A percentile compares a stretch with the other conserved stretches of the same genome.
These are phyloP conservation scores for Termitomyces sp. DNA, from an alignment of 768 basidiomycete genomes.

Conservation along the genomic window DNA sequence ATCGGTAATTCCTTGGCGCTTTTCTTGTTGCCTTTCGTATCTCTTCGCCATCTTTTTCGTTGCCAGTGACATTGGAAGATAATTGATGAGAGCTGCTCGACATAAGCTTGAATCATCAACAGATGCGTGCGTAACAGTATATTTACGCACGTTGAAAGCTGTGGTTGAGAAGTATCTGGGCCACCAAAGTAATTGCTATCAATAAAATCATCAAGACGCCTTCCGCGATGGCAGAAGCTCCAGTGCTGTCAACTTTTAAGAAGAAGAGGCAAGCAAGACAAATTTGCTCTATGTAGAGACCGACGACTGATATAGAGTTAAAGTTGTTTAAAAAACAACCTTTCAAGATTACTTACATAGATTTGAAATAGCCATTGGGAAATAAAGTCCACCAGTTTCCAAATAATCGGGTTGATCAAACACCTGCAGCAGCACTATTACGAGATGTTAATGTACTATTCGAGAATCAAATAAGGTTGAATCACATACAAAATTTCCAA, in stretches of 20 bases:
- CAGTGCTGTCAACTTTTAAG: slow-evolving; percentile 33
- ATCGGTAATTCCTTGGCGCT: not conserved
- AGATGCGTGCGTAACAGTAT: not conserved
- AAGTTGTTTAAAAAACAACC: not conserved
- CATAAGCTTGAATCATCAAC: not conserved
- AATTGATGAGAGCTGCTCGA: slow-evolving; percentile 39
- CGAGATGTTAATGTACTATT: not conserved
- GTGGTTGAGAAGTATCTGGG: not conserved
- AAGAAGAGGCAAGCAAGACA: slow-evolving; percentile 66
- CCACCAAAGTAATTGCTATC: not conserved
- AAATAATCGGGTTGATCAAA: slow-evolving; percentile 45
- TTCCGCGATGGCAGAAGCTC: not conserved
- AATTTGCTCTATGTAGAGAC: slow-evolving; percentile 67
- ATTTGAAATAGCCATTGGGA: slow-evolving; percentile 41
- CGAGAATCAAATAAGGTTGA: not conserved
- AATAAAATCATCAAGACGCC: not conserved
- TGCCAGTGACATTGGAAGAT: slow-evolving; percentile 60
- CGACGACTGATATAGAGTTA: slow-evolving; percentile 38
- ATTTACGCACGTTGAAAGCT: not conserved
- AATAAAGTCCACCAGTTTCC: slow-evolving; percentile 43
- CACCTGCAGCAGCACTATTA: slow-evolving; percentile 41
- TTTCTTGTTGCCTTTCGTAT: slow-evolving; percentile 29
- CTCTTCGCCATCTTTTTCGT: slow-evolving; percentile 46
- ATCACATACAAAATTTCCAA: slow-evolving; percentile 2
- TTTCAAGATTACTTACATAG: slow-evolving; percentile 33